A percentile compares a stretch with the other conserved stretches of the same genome.
These are phyloP conservation scores for Pulchroboletus neoregius DNA, from an alignment of 1,284 basidiomycete species.

Conservation along the genomic window DNA sequence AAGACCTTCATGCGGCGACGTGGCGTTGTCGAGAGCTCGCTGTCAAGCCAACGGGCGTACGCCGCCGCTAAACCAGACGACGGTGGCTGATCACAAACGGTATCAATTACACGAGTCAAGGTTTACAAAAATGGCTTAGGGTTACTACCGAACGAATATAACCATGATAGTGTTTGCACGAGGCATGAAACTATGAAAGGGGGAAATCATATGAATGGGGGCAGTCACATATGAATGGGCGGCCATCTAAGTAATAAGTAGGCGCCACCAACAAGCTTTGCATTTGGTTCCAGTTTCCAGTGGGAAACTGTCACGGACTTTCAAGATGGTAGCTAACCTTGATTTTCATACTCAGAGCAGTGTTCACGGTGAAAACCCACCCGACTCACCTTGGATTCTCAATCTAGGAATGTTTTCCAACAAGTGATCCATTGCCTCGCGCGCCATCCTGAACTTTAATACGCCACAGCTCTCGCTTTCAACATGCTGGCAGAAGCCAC, in stretches of 20 bases:
- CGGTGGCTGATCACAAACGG: constrained; percentile 7
- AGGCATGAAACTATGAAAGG: constrained; percentile 17
- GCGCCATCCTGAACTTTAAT: constrained; percentile 39
- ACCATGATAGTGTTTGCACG: constrained; percentile 15
- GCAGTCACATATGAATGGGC: constrained; percentile 25
- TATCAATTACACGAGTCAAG: not conserved
- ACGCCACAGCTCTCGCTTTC: constrained; percentile 54
- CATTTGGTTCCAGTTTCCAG: not conserved
- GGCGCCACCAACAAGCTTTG: constrained; percentile 21
- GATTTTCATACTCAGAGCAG: constrained; percentile 13
- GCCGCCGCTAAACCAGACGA: constrained; percentile 1
- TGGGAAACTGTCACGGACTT: constrained; percentile 29
- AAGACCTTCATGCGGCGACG: constrained; percentile 22
- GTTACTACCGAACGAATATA: constrained; percentile 14
- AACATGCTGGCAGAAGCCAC: constrained; percentile 50
- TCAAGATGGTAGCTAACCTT: constrained; percentile 21
- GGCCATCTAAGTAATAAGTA: constrained; percentile 20
- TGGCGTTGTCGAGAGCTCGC: not conserved
- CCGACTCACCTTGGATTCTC: constrained; percentile 18
- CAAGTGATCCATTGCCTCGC: constrained; percentile 36
- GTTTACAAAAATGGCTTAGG: constrained; percentile 7
- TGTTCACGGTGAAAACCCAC: constrained; percentile 15
- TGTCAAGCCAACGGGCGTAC: constrained; percentile 23
- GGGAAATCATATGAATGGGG: constrained; percentile 19
- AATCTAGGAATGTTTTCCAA: constrained; percentile 17